Evolutionary conservation across 805 yeast genomes (phyloP).

Genomic region (Metschnikowia picachoensis): DNA sequence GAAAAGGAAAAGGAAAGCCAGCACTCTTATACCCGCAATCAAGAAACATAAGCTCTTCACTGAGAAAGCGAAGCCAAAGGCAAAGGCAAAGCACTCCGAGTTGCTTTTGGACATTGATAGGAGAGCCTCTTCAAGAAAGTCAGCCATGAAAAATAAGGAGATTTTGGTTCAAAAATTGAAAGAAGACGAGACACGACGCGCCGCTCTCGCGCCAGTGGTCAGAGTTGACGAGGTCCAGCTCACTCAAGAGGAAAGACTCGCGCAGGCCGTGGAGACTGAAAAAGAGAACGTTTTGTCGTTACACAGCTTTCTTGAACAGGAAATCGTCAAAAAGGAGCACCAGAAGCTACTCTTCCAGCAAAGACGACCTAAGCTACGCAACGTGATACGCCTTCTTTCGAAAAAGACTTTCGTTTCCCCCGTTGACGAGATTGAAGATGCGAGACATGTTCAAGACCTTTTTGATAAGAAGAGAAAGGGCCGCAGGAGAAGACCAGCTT

Average conservation of each 20-base stretch:
- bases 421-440: conserved; percentile 53
- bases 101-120: conserved; percentile 50
- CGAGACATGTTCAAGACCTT: conserved; percentile 37
- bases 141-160: conserved; percentile 74
- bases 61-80: conserved; percentile 22
- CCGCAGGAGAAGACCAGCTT: conserved; percentile 39
- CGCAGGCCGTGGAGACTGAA: conserved; percentile 88
- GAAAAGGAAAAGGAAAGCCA: conserved; percentile 23
- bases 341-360: conserved; percentile 71
- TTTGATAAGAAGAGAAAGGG: conserved; percentile 36
- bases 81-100: conserved; percentile 41
- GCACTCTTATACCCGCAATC: conserved; percentile 27
- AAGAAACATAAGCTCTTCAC: conserved; percentile 26
- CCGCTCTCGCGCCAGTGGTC: conserved; percentile 42
- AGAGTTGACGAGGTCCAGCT: conserved; percentile 44
- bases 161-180: conserved; percentile 71
- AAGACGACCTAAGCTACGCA: conserved; percentile 55
- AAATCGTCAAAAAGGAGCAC: conserved; percentile 69
- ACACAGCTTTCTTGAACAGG: conserved; percentile 78
- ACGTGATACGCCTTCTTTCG: conserved; percentile 54
- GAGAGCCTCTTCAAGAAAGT: conserved; percentile 70
- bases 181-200: conserved; percentile 59
- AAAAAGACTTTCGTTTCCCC: conserved; percentile 55
- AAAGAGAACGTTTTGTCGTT: conserved; percentile 67
- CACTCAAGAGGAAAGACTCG: conserved; percentile 69